phyloP scores from a whole-genome alignment of 1,284 basidiomycete species.

The Paramarasmius palmivorus region DNA sequence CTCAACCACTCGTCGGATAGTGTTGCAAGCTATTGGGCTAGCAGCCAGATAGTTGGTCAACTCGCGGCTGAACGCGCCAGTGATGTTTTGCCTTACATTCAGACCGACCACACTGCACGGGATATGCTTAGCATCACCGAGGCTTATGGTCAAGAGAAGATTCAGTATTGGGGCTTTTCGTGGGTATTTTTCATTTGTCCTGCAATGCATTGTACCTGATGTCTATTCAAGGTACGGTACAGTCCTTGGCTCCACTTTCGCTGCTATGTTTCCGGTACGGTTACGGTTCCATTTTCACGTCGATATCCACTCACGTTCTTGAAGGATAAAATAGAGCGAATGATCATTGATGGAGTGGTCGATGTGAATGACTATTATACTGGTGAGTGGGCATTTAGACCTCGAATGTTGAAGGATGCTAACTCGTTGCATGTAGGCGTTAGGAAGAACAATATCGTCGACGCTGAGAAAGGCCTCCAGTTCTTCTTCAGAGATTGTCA shows the following conservation, averaged over 20 bases:
- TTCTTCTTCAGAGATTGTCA: constrained; percentile 25
- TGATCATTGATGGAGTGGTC: constrained; percentile 34
- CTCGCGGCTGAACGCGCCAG: constrained; percentile 31
- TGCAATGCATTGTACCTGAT: neutral
- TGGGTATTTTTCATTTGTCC: constrained; percentile 27
- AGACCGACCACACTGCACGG: constrained; percentile 44
- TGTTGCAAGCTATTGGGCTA: constrained; percentile 19
- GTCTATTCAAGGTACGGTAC: constrained; percentile 39
- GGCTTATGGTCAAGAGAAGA: constrained; percentile 42
- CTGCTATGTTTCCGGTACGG: constrained; percentile 48
- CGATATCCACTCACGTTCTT: neutral
- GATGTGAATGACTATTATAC: constrained; percentile 34
- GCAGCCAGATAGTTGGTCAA: constrained; percentile 31
- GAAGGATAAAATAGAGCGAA: constrained; percentile 39
- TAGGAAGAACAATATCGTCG: no score
- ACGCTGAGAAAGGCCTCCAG: constrained; percentile 14
- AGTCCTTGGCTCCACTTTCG: constrained; percentile 45
- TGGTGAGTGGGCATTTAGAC: constrained; percentile 14
- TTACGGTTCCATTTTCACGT: neutral
- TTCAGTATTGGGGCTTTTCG: constrained; percentile 58
- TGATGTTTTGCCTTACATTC: constrained; percentile 36
- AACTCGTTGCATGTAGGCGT: no score
- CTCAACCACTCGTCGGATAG: constrained; percentile 24
- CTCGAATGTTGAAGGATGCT: no score
- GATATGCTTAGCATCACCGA: constrained; percentile 51